phyloP scores from a whole-genome alignment of 1,139 yeast species.

The Saccharomyces hybrid region DNA sequence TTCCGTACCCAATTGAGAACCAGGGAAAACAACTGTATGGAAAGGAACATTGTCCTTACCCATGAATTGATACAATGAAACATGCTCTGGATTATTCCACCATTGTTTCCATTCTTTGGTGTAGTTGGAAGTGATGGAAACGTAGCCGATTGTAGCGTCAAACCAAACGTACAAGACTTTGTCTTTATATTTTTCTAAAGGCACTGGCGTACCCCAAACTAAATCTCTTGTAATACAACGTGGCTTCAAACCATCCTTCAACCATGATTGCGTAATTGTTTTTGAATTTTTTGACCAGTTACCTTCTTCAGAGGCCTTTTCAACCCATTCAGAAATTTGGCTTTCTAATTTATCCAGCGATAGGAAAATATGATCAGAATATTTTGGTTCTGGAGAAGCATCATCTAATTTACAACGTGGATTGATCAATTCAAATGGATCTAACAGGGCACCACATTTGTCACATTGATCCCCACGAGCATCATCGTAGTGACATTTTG shows the following conservation, averaged over 20 bases:
- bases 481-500: conserved; percentile 87
- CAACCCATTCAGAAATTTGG: conserved; percentile 64
- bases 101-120: conserved; percentile 74
- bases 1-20: conserved; percentile 78
- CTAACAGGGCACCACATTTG: conserved; percentile 81
- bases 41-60: conserved; percentile 98
- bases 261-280: conserved; percentile 85
- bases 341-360: conserved; percentile 77
- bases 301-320: conserved; percentile 58
- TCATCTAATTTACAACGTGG: conserved; percentile 94
- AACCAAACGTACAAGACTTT: conserved; percentile 98
- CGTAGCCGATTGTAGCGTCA: conserved; percentile 95
- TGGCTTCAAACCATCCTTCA: conserved; percentile 85
- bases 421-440: conserved; percentile 84
- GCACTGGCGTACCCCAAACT: conserved; percentile 98
- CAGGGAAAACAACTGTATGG: conserved; percentile 97
- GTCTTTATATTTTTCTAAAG: conserved; percentile 68
- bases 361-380: conserved; percentile 80
- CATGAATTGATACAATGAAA: conserved; percentile 90
- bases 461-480: conserved; percentile 99
- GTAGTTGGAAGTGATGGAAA: conserved; percentile 92
- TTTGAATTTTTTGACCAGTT: conserved; percentile 88
- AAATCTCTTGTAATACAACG: conserved; percentile 96
- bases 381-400: conserved; percentile 67
- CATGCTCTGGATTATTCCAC: conserved; percentile 90